phyloP scores from a whole-genome alignment of 1,139 yeast species.

The Blastobotrys buckinghamii region DNA sequence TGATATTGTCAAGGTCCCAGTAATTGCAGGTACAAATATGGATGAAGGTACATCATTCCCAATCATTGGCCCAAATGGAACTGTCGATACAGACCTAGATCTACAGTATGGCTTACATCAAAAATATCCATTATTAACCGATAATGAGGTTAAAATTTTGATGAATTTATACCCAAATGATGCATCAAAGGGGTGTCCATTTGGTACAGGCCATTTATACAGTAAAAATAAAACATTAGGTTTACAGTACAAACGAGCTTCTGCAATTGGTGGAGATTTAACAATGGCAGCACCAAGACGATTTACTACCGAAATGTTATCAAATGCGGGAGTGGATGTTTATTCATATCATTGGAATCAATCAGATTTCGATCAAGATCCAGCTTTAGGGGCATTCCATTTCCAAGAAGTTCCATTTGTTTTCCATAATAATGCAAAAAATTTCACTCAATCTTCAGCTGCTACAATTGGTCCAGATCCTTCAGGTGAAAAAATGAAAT shows the following conservation, averaged over 20 bases:
- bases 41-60: constrained; percentile 23
- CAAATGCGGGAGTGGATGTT: constrained; percentile 8
- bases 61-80: constrained; percentile 2
- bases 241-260: constrained; percentile 11
- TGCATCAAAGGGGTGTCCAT: constrained; percentile 21
- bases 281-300: constrained; percentile 18
- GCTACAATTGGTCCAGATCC: constrained; percentile 11
- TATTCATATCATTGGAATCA: constrained; percentile 22
- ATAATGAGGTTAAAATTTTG: background rate
- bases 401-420: constrained; percentile 25
- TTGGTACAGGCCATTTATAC: constrained; percentile 13
- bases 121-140: constrained; percentile 3
- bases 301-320: no score
- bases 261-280: constrained; percentile 18
- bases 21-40: constrained; percentile 19
- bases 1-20: constrained; percentile 19
- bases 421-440: constrained; percentile 16
- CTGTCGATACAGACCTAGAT: constrained; percentile 13
- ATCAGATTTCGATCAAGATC: constrained; percentile 11
- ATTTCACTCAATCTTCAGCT: background rate
- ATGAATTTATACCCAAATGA: constrained; percentile 17
- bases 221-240: constrained; percentile 5
- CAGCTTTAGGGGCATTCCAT: constrained; percentile 18
- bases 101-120: constrained; percentile 1
- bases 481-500: background rate